phyloP scores from a whole-genome alignment of 2,329 filamentous ascomycete species.

The Aspergillus sergii region DNA sequence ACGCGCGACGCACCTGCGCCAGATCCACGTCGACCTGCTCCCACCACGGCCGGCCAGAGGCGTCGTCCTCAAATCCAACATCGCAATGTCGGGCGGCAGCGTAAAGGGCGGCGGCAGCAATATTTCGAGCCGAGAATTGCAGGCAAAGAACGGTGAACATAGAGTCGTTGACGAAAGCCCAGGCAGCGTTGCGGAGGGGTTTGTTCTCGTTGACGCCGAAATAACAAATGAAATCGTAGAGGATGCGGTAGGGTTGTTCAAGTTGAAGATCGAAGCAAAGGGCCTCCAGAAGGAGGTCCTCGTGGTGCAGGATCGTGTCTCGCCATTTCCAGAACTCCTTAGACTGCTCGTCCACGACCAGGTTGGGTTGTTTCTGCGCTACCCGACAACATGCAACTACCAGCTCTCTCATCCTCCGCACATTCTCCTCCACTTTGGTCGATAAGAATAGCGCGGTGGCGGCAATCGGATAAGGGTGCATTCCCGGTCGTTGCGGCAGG shows the following conservation, averaged over 20 bases:
- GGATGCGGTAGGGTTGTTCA: conserved; percentile 80
- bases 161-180: conserved; percentile 92
- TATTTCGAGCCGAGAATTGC: conserved; percentile 74
- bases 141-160: conserved; percentile 83
- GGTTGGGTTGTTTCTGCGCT: conserved; percentile 88
- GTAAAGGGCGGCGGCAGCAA: conserved; percentile 84
- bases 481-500: conserved; percentile 66
- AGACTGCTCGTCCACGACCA: conserved; percentile 92
- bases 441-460: conserved; percentile 91
- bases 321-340: conserved; percentile 99
- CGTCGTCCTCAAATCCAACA: conserved; percentile 72
- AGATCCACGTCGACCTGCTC: conserved; percentile 72
- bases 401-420: conserved; percentile 90
- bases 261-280: conserved; percentile 93
- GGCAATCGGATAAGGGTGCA: conserved; percentile 92
- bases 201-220: conserved; percentile 79
- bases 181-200: conserved; percentile 78
- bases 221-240: conserved; percentile 78
- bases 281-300: conserved; percentile 87
- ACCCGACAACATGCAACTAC: conserved; percentile 93
- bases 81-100: conserved; percentile 77
- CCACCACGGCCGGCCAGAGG: conserved; percentile 84
- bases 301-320: conserved; percentile 88
- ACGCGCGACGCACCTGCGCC: conserved; percentile 69
- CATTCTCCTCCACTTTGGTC: conserved; percentile 97